These are phyloP conservation scores for Neoboletus magnificus DNA, from an alignment of 768 basidiomycete species.

Conservation along the genomic window DNA sequence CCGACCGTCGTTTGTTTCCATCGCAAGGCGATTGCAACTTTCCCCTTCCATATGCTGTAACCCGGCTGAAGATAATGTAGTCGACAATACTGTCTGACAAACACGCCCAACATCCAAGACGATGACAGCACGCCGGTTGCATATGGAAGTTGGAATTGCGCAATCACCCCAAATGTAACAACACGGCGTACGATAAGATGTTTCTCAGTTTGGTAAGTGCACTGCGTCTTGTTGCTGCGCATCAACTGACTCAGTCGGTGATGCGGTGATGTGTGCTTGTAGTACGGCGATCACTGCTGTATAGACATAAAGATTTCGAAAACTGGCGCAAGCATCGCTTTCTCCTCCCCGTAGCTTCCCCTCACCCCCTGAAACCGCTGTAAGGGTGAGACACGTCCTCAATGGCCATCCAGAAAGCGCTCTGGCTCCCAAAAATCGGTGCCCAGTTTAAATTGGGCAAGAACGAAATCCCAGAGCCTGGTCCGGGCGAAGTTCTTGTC, in stretches of 20 bases:
- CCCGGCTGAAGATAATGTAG: neutral
- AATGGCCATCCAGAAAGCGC: constrained; percentile 9
- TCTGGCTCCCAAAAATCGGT: constrained; percentile 14
- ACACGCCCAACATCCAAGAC: neutral
- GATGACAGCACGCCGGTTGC: no score
- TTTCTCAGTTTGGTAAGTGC: neutral
- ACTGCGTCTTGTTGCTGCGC: neutral
- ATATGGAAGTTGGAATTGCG: neutral
- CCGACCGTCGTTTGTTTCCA: neutral
- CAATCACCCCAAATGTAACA: neutral
- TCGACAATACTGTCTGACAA: neutral
- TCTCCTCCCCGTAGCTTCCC: no score
- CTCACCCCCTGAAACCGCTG: neutral
- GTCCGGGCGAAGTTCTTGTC: constrained; percentile 41
- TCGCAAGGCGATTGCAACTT: neutral
- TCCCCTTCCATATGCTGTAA: no score
- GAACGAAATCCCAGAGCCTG: constrained; percentile 32
- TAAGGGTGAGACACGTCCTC: neutral
- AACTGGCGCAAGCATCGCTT: no score
- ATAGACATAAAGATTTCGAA: no score
- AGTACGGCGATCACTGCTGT: no score
- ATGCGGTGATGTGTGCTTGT: neutral
- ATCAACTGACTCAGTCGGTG: neutral
- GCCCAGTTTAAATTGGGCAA: neutral
- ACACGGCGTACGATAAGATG: neutral